phyloP scores from a whole-genome alignment of 1,139 yeast species.

The Saccharomyces hybrid region DNA sequence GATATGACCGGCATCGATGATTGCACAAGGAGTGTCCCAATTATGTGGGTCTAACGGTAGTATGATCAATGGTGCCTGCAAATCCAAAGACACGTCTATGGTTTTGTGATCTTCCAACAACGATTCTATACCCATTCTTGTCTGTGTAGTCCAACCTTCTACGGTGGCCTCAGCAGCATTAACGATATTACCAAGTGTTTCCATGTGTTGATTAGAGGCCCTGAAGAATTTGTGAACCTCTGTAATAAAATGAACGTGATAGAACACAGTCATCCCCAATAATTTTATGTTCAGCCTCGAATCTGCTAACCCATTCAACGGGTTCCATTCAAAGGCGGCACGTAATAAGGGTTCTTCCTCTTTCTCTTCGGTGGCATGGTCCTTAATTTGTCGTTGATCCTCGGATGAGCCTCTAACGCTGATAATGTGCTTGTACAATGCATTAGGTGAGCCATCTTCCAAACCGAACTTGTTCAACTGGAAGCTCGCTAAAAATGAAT shows the following conservation, averaged over 20 bases:
- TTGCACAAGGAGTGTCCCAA: slow-evolving; percentile 82
- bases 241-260: slow-evolving; percentile 75
- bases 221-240: slow-evolving; percentile 67
- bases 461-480: slow-evolving; percentile 75
- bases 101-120: slow-evolving; percentile 94
- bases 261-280: slow-evolving; percentile 82
- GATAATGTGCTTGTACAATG: slow-evolving; percentile 79
- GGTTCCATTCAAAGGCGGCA: slow-evolving; percentile 76
- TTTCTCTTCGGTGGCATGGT: slow-evolving; percentile 11
- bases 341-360: slow-evolving; percentile 46
- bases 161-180: slow-evolving; percentile 61
- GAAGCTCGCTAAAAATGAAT: slow-evolving; percentile 64
- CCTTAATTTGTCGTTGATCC: not conserved
- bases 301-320: slow-evolving; percentile 77
- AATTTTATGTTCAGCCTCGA: slow-evolving; percentile 65
- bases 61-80: slow-evolving; percentile 91
- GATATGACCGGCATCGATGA: slow-evolving; percentile 94
- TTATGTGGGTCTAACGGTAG: slow-evolving; percentile 74
- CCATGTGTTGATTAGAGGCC: slow-evolving; percentile 68
- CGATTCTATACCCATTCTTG: slow-evolving; percentile 86
- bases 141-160: slow-evolving; percentile 82
- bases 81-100: slow-evolving; percentile 70
- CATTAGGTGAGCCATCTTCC: slow-evolving; percentile 72
- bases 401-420: slow-evolving; percentile 51
- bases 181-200: no score